A percentile compares a stretch with the other conserved stretches of the same genome.
phyloP scores from a whole-genome alignment of 257 asterid genomes.

The Gentiana straminea region DNA sequence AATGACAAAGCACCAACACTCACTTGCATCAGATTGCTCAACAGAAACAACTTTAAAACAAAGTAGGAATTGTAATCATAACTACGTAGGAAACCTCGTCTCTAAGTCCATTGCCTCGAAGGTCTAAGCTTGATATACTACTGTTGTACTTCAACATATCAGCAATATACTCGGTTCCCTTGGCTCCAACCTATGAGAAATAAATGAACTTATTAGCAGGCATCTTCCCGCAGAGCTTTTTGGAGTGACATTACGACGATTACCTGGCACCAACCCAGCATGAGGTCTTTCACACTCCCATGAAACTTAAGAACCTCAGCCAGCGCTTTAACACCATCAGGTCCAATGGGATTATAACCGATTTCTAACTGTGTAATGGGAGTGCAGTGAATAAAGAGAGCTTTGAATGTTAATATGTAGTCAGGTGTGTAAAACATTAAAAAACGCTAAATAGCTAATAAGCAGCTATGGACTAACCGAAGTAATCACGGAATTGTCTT shows the following conservation, averaged over 20 bases:
- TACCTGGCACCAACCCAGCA: conserved; percentile 99
- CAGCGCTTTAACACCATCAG: conserved; percentile 84
- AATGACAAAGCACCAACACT: background rate
- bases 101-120: conserved; percentile 91
- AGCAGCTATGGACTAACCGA: conserved; percentile 42
- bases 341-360: conserved; percentile 94
- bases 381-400: background rate
- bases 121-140: conserved; percentile 67
- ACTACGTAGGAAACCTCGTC: conserved; percentile 51
- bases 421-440: no score
- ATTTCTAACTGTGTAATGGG: conserved; percentile 54
- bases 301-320: conserved; percentile 91
- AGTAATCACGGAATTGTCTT: conserved; percentile 70
- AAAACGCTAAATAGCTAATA: conserved; percentile 6
- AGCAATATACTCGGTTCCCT: conserved; percentile 74
- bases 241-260: conserved; percentile 7
- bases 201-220: conserved; percentile 12
- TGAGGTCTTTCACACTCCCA: conserved; percentile 64
- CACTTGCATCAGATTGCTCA: background rate
- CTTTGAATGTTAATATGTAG: no score
- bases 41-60: conserved; percentile 1
- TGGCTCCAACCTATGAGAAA: conserved; percentile 60
- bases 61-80: background rate
- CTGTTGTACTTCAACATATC: conserved; percentile 85
- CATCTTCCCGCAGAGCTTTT: conserved; percentile 2